Evolutionary conservation across 1,284 basidiomycete genomes (phyloP).

Genomic region (Moesziomyces sp.): DNA sequence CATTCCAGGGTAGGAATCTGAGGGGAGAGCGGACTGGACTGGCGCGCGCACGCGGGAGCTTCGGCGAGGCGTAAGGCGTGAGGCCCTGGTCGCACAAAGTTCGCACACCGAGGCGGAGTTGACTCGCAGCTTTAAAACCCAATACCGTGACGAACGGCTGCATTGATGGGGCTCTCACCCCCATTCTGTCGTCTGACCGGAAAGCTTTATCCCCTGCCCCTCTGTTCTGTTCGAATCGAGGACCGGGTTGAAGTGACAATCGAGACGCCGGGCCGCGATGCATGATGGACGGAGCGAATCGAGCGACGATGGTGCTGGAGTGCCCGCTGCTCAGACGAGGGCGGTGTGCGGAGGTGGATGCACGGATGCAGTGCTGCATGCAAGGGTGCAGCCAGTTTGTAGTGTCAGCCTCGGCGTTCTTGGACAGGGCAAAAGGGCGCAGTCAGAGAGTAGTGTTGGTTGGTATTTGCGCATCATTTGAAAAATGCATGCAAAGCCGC

Average conservation of each 20-base stretch:
- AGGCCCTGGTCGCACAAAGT: not conserved
- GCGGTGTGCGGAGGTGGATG: no score
- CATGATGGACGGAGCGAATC: not conserved
- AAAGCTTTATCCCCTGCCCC: no score
- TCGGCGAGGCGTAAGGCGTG: no score
- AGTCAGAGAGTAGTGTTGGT: not conserved
- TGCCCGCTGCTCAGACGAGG: no score
- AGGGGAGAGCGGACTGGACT: no score
- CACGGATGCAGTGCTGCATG: slow-evolving; percentile 9
- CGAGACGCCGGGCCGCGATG: no score
- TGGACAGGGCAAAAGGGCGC: not conserved
- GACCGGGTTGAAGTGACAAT: no score
- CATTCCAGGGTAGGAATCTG: no score
- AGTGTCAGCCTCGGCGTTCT: slow-evolving; percentile 34
- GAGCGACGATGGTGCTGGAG: not conserved
- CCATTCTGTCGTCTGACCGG: not conserved
- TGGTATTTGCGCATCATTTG: not conserved
- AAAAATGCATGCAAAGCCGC: not conserved
- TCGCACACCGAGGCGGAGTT: not conserved
- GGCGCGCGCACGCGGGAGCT: no score
- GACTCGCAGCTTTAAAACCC: not conserved
- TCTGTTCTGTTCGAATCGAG: no score
- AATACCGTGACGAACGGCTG: not conserved
- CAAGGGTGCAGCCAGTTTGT: slow-evolving; percentile 22
- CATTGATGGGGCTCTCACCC: not conserved